Base-by-base conservation (phyloP, 768 basidiomycete genomes). In the Phylloporus arenicola region DNA sequence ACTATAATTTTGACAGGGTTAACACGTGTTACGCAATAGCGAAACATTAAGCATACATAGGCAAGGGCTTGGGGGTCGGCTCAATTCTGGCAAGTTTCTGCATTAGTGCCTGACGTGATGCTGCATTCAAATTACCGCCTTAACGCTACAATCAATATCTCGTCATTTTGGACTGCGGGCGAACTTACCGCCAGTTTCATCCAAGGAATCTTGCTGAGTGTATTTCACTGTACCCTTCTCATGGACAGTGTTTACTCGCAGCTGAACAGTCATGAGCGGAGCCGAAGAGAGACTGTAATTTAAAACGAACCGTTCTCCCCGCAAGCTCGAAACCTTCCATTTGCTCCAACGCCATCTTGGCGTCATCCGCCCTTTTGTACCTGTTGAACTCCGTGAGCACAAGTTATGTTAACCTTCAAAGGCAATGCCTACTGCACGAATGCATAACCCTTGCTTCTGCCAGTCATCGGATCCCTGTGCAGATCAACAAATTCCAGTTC, bases 291-390 rank as follows among this genome's bases (percentile, higher is more conserved):
- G 43, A 58, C 47, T 16, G 53, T 34, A 34, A 35, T 39, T 9
- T 43, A 24, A 46, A 16, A 53, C 38, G 37, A 82, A 93, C 92
- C 53, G 87, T 88, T 51, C 96, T 84, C 35, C 96, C 96, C 47
- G 96, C 96, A 50, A 99, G 79, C 61, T 96, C 92, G 64, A 99
- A 99, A 25, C 92, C 92, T 75, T 98, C 94, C 96, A 99, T 99
- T 60, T 97, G 92, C 63, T 96, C 92, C 39, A 99, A 70, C 22
- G 96, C 96, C 85, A 94, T 94, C 66, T 88, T 87, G 22, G 96
- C 95, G 65, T 97, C 91, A 65, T 92, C 88, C n/a, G 81, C 73
- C 45, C 91, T 78, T 64, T 90, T 91, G 68, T 92, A 94, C 68
- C 90, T 93, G 50, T 24, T n/a, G 39, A n/a, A n/a, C n/a, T 41